These are phyloP conservation scores for Tanozyma kutaoensis DNA, from an alignment of 805 yeast genomes.

Conservation along the genomic window DNA sequence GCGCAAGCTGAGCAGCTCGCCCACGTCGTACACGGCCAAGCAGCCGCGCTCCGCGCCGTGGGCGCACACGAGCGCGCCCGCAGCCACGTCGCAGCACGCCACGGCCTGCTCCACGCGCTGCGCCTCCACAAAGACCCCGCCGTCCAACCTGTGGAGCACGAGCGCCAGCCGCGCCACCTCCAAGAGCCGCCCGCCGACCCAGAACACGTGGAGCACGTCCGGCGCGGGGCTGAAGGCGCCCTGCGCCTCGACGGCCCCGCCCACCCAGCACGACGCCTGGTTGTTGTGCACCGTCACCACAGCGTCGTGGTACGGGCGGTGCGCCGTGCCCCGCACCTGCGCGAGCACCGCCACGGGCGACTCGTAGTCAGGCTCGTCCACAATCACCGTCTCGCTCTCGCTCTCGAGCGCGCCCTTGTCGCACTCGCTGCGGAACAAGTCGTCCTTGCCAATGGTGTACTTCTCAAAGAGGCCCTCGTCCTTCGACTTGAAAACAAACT, in stretches of 20 bases:
- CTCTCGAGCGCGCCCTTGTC: slow-evolving; percentile 2
- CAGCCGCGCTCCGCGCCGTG: neutral
- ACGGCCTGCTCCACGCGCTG: no score
- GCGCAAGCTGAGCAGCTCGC: neutral
- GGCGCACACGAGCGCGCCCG: neutral
- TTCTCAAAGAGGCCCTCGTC: slow-evolving; percentile 2
- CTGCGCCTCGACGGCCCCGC: neutral
- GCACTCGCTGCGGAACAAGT: slow-evolving; percentile 2
- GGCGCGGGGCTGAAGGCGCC: no score
- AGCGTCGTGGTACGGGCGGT: neutral
- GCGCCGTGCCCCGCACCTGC: neutral
- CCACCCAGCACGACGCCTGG: neutral
- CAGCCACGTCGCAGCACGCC: no score
- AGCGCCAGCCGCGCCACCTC: no score
- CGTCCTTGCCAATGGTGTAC: slow-evolving; percentile 6
- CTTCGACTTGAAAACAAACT: neutral
- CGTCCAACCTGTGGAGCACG: no score
- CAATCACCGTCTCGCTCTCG: slow-evolving; percentile 7
- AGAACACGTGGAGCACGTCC: no score
- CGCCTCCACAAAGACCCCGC: no score
- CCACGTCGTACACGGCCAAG: neutral
- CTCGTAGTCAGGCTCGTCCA: slow-evolving; percentile 3
- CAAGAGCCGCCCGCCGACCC: no score
- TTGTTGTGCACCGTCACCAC: neutral
- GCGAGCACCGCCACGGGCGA: neutral